A percentile compares a stretch with the other conserved stretches of the same genome.
Evolutionary conservation across 2,329 filamentous ascomycete species (phyloP).

Genomic region (Ophiostoma piceae): DNA sequence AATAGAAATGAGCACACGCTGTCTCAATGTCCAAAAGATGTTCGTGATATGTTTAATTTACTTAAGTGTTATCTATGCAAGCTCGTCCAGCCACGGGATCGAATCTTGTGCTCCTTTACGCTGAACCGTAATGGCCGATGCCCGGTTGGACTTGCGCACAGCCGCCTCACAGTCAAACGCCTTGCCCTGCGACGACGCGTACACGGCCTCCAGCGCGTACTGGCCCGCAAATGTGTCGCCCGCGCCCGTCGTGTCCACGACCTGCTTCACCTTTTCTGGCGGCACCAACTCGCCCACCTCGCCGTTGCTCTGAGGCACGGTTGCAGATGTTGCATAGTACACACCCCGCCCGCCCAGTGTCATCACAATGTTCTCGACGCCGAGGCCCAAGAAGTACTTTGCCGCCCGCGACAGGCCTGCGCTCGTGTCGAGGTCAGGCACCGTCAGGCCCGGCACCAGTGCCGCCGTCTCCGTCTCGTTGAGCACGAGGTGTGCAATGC

Average conservation of each 20-base stretch:
- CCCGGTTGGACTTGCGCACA: conserved; percentile 55
- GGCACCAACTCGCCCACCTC: conserved; percentile 46
- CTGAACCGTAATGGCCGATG: conserved; percentile 62
- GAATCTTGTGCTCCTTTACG: conserved; percentile 59
- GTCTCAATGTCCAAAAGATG: no score
- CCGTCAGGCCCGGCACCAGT: conserved; percentile 47
- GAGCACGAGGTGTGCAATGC: conserved; percentile 62
- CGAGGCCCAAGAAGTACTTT: conserved; percentile 52
- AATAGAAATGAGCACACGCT: no score
- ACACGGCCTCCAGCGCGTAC: conserved; percentile 70
- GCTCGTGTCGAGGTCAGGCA: conserved; percentile 35
- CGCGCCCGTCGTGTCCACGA: conserved; percentile 89
- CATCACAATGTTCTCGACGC: conserved; percentile 72
- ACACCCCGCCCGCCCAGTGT: conserved; percentile 80
- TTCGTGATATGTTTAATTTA: no score
- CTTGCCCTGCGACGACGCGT: conserved; percentile 29
- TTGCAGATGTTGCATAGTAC: conserved; percentile 50
- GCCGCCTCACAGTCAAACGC: conserved; percentile 54
- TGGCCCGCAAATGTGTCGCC: conserved; percentile 92
- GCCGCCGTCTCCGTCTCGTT: conserved; percentile 70
- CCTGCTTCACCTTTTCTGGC: conserved; percentile 60
- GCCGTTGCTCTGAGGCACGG: conserved; percentile 32
- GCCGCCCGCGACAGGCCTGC: conserved; percentile 39
- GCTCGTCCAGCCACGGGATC: conserved; percentile 59
- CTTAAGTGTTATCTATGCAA: conserved; percentile 26